phyloP scores from a whole-genome alignment of 2,329 filamentous ascomycete genomes.

The Colletotrichum viniferum region DNA sequence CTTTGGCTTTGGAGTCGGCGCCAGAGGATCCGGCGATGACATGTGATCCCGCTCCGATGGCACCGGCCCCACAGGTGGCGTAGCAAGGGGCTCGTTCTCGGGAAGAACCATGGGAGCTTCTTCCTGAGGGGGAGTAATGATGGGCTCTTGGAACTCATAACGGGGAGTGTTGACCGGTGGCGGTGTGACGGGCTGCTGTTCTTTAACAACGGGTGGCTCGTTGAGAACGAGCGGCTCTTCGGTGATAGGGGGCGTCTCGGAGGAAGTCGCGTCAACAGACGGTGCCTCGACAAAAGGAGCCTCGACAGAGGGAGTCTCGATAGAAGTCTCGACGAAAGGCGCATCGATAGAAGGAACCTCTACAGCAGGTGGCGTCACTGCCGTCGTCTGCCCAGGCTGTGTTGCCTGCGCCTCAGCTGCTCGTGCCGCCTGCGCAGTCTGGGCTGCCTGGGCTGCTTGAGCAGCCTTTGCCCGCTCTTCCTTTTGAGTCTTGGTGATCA shows the following conservation, averaged over 20 bases:
- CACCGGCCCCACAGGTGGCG: neutral
- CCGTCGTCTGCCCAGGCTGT: constrained; percentile 13
- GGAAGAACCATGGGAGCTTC: neutral
- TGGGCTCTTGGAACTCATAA: neutral
- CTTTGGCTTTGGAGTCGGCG: neutral
- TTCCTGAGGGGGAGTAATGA: constrained; percentile 8
- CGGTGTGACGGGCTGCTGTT: neutral
- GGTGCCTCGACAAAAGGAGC: neutral
- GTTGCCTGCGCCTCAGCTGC: neutral
- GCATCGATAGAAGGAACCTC: neutral
- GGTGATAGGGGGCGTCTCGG: constrained; percentile 19
- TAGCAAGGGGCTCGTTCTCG: neutral
- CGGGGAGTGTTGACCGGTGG: constrained; percentile 1
- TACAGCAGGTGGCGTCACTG: constrained; percentile 22
- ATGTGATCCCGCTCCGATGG: neutral
- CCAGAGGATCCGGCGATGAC: neutral
- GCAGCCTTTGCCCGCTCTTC: constrained; percentile 52
- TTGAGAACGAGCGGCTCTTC: constrained; percentile 15
- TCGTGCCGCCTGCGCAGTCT: neutral
- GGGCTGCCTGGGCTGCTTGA: constrained; percentile 2
- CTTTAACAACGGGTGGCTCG: neutral
- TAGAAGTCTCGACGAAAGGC: neutral
- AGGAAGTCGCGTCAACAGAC: neutral
- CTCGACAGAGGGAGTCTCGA: neutral
- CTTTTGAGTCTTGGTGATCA: constrained; percentile 63